Conservation (phyloP, 176 grass and related monocot genomes). For the Dendrocalamus sinicus region DNA sequence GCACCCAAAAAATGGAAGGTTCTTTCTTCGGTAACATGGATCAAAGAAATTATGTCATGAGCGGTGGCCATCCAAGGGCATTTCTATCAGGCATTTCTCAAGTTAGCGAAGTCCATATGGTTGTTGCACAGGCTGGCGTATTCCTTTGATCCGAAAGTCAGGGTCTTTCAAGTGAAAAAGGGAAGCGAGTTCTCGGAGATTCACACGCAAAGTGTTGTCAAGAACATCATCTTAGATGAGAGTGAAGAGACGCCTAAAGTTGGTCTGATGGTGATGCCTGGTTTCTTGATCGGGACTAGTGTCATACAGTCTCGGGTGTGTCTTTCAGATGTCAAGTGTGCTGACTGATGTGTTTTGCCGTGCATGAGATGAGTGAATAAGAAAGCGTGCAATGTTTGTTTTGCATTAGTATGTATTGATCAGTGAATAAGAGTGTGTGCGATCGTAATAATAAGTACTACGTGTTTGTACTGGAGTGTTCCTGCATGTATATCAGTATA, state of each 20-base stretch:
- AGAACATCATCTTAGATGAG: constrained; percentile 66
- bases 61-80: constrained; percentile 82
- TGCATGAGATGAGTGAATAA: background rate
- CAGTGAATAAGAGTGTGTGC: too few species aligned
- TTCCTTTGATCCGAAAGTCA: constrained; percentile 74
- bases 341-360: constrained; percentile 34
- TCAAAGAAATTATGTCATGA: constrained; percentile 75
- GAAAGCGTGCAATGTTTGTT: background rate
- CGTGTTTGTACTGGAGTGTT: background rate
- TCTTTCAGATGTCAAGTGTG: constrained; percentile 65
- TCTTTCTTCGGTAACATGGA: too few species aligned
- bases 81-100: constrained; percentile 93
- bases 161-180: constrained; percentile 75
- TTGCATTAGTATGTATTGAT: too few species aligned
- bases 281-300: constrained; percentile 71
- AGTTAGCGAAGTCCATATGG: constrained; percentile 87
- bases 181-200: constrained; percentile 75
- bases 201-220: constrained; percentile 86
- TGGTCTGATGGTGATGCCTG: constrained; percentile 94
- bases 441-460: too few species aligned
- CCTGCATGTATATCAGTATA: background rate
- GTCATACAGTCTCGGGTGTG: constrained; percentile 75
- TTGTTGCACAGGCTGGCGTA: constrained; percentile 75
- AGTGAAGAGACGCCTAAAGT: constrained; percentile 63
- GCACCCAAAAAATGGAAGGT: constrained; percentile 71